phyloP scores from a whole-genome alignment of 208 protist species.

The Trypanosoma caninum region DNA sequence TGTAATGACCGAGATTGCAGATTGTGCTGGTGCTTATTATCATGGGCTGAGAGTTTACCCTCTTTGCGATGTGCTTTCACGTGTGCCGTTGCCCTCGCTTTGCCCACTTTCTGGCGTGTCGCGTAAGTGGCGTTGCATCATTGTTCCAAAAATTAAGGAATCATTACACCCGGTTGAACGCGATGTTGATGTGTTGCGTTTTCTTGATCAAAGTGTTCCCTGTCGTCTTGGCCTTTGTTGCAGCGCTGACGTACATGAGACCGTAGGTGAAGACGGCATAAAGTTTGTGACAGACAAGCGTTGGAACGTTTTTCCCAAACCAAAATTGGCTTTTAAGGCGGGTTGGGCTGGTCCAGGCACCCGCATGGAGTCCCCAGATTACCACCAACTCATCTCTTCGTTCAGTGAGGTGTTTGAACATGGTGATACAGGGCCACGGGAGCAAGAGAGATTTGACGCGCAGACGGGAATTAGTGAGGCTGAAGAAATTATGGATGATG shows the following conservation, averaged over 20 bases:
- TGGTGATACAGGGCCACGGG: not conserved
- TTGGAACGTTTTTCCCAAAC: constrained; percentile 68
- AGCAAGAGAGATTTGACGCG: constrained; percentile 22
- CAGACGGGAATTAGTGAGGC: not conserved
- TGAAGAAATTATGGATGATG: constrained; percentile 11
- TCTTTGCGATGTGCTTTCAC: constrained; percentile 62
- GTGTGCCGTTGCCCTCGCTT: constrained; percentile 44
- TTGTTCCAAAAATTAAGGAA: constrained; percentile 42
- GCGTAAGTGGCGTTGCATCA: constrained; percentile 79
- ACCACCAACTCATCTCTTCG: constrained; percentile 70
- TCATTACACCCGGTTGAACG: constrained; percentile 1
- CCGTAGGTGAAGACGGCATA: constrained; percentile 41
- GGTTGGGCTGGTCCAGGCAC: constrained; percentile 83
- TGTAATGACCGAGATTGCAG: not conserved
- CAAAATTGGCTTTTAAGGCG: constrained; percentile 75
- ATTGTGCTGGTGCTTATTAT: not conserved
- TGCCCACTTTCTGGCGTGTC: constrained; percentile 41
- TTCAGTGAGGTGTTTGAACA: constrained; percentile 78
- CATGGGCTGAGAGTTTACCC: constrained; percentile 44
- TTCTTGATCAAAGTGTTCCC: constrained; percentile 62
- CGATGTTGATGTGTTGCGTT: constrained; percentile 36
- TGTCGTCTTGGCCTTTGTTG: constrained; percentile 31
- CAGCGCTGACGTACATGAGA: constrained; percentile 29
- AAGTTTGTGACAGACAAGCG: constrained; percentile 41
- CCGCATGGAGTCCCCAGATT: constrained; percentile 55